A percentile compares a stretch with the other conserved stretches of the same genome.
phyloP scores from a whole-genome alignment of 805 yeast genomes.

The Wickerhamiella brachini region DNA sequence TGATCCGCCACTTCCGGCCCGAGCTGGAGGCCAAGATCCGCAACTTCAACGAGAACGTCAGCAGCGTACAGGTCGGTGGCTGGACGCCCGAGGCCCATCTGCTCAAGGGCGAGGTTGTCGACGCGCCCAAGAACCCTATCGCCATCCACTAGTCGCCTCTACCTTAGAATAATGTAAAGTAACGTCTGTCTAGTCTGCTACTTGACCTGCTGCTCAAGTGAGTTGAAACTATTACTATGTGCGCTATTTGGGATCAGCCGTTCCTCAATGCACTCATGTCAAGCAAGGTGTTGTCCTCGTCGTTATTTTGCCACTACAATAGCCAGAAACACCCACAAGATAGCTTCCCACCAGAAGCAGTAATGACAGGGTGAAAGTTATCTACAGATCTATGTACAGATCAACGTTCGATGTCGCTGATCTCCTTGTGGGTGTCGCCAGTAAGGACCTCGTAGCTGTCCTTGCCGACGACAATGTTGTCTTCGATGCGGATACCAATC shows the following conservation, averaged over 20 bases:
- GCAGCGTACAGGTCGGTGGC: conserved; percentile 54
- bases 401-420: conserved; percentile 53
- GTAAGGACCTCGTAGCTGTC: conserved; percentile 48
- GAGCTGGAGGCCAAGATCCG: conserved; percentile 64
- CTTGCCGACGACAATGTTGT: conserved; percentile 76
- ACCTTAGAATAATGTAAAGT: neutral
- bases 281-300: no score
- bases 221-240: no score
- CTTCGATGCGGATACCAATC: conserved; percentile 90
- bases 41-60: conserved; percentile 38
- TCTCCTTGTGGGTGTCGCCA: conserved; percentile 73
- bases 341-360: no score
- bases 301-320: no score
- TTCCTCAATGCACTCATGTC: no score
- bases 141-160: conserved; percentile 12
- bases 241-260: no score
- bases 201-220: neutral
- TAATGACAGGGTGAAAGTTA: no score
- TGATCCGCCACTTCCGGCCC: conserved; percentile 74
- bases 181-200: no score
- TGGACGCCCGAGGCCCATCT: conserved; percentile 55
- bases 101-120: conserved; percentile 49
- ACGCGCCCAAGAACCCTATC: conserved; percentile 22
- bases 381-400: neutral
- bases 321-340: no score